These are phyloP conservation scores for Tuber calosporum DNA, from an alignment of 495 filamentous ascomycete species.

Conservation along the genomic window DNA sequence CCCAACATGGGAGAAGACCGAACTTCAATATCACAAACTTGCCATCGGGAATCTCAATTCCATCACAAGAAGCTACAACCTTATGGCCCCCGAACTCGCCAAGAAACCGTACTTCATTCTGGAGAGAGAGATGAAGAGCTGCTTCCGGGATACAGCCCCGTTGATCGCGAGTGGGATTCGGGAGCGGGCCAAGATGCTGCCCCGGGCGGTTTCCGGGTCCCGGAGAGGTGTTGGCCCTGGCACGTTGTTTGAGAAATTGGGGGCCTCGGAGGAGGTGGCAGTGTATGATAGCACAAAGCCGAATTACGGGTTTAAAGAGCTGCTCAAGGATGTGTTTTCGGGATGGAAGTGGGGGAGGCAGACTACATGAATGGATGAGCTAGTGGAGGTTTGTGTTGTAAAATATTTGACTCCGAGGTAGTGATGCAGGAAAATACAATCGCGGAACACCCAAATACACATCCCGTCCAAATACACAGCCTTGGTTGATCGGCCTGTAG, in stretches of 20 bases:
- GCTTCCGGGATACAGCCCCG: slow-evolving; percentile 81
- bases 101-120: slow-evolving; percentile 90
- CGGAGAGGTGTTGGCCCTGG: slow-evolving; percentile 28
- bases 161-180: slow-evolving; percentile 62
- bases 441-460: no score
- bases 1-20: slow-evolving; percentile 59
- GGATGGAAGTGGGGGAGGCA: slow-evolving; percentile 46
- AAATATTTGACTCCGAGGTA: slow-evolving; percentile 2
- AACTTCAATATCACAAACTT: slow-evolving; percentile 69
- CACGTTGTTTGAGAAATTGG: slow-evolving; percentile 50
- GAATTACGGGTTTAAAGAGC: slow-evolving; percentile 74
- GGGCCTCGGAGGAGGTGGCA: slow-evolving; percentile 48
- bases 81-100: slow-evolving; percentile 83
- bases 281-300: slow-evolving; percentile 66
- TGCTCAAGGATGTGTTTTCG: slow-evolving; percentile 68
- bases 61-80: slow-evolving; percentile 81
- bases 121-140: slow-evolving; percentile 69
- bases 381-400: not conserved
- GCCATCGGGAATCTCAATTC: slow-evolving; percentile 71
- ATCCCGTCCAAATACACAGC: no score
- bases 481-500: no score
- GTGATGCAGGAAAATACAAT: no score
- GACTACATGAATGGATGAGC: not conserved
- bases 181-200: slow-evolving; percentile 54
- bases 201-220: slow-evolving; percentile 42